phyloP scores from a whole-genome alignment of 495 filamentous ascomycete genomes.

The Trichoderma erinaceum region DNA sequence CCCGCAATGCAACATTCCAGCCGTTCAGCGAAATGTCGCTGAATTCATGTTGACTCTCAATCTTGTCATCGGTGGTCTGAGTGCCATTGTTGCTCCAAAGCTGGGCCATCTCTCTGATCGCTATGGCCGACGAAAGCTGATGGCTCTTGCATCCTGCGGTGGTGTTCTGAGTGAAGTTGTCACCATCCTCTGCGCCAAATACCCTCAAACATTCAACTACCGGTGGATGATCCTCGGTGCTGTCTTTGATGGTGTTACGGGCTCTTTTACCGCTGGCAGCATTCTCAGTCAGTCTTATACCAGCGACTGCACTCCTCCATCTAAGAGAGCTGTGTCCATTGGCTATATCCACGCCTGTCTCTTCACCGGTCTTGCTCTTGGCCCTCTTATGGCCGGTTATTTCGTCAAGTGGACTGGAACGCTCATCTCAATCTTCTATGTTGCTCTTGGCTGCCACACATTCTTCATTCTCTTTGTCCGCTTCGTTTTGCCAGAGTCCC shows the following conservation, averaged over 20 bases:
- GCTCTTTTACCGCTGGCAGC: conserved; percentile 30
- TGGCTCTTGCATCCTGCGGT: conserved; percentile 61
- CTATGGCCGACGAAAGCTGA: conserved; percentile 68
- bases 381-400: conserved; percentile 72
- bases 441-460: conserved; percentile 61
- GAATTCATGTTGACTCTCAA: conserved; percentile 69
- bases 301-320: conserved; percentile 77
- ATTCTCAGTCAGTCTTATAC: conserved; percentile 80
- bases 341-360: conserved; percentile 83
- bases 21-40: conserved; percentile 68
- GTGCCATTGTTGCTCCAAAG: conserved; percentile 71
- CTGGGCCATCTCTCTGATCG: conserved; percentile 83
- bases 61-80: conserved; percentile 62
- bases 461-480: conserved; percentile 64
- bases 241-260: conserved; percentile 17
- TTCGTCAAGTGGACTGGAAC: conserved; percentile 64
- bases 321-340: conserved; percentile 75
- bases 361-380: conserved; percentile 78
- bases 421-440: conserved; percentile 70
- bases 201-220: conserved; percentile 62
- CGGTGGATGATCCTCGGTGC: conserved; percentile 54
- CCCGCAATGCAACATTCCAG: conserved; percentile 62
- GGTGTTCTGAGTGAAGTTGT: conserved; percentile 64
- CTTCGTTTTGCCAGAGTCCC: conserved; percentile 73
- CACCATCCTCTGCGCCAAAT: conserved; percentile 68